phyloP scores from a whole-genome alignment of 164 flowering plant species.

The Cinnamomum chago region DNA sequence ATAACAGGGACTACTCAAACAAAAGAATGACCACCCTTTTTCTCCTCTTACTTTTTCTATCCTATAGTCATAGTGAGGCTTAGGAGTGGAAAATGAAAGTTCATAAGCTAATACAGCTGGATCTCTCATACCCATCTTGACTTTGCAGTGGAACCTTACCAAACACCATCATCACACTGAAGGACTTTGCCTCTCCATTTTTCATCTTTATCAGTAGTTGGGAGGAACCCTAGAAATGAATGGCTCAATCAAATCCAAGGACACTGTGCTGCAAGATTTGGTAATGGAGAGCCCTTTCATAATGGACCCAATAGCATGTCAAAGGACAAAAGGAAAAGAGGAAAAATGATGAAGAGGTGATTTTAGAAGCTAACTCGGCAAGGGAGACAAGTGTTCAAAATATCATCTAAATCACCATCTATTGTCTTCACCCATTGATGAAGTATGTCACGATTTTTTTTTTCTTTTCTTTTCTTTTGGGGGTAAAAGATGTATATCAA shows the following conservation, averaged over 20 bases:
- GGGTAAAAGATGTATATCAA: too few relatives aligned
- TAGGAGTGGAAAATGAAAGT: background rate
- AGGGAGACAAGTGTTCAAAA: too few relatives aligned
- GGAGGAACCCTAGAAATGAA: background rate
- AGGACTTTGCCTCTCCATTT: background rate
- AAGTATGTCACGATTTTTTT: too few relatives aligned
- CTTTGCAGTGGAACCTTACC: background rate
- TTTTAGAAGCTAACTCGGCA: too few relatives aligned
- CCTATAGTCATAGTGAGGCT: background rate
- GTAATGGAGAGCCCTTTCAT: background rate
- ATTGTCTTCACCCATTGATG: too few relatives aligned
- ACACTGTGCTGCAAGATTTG: background rate
- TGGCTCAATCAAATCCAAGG: constrained; percentile 3
- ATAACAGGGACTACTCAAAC: background rate
- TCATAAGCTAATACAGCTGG: constrained; percentile 4
- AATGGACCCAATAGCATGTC: background rate
- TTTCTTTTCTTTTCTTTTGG: too few relatives aligned
- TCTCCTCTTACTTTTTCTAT: background rate
- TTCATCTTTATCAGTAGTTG: background rate
- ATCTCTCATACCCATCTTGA: constrained; percentile 4
- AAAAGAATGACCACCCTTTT: too few relatives aligned
- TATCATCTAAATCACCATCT: too few relatives aligned
- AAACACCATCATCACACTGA: constrained; percentile 8
- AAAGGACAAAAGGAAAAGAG: too few relatives aligned
- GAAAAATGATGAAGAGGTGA: too few relatives aligned